Base-by-base conservation (phyloP, 768 basidiomycete species). In the Agrocybe praecox region DNA sequence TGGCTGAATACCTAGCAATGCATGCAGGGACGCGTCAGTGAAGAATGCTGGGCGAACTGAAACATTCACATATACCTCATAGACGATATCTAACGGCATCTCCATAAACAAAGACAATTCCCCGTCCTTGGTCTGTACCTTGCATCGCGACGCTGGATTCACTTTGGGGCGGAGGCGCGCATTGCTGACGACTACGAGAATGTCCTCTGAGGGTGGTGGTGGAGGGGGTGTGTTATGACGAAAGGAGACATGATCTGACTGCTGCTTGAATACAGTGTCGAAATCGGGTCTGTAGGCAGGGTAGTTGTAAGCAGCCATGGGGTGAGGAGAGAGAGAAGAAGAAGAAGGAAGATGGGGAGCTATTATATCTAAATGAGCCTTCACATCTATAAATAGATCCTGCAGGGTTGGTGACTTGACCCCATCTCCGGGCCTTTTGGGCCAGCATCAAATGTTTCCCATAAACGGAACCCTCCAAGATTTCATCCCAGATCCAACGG, bases 1-100 rank as follows among this genome's bases (percentile, higher is more conserved):
- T 77, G 73, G 29, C 65, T 65, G 53, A 80, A 77, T 51, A 83
- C 76, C 80, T 83, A 44, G 45, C 6, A 15, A 34, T 8, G 33
- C 33, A 15, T 15, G 33, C 33, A 34, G 33, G 33, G 33, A 34
- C 33, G 33, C 33, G 33, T 8, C 33, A 15, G 50, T 10, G 50
- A n/a, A n/a, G n/a, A n/a, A n/a, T n/a, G n/a, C n/a, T n/a, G n/a
- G n/a, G n/a, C n/a, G 33, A 34, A 34, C 7, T 34, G 33, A 34
- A 34, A 34, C 33, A 34, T 15, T 15, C 33, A n/a, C 5, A 40
- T 14, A 40, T 40, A 43, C 51, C 34, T 52, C 48, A 23, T 49
- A 33, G 45, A 46, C 8, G 18, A 46, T 46, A 46, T 46, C 45
- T n/a, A 40, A 4, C n/a, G 36, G 36, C 36, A 40, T 40, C n/a